Percentiles rank a stretch among this genome's conserved stretches.
phyloP scores from a whole-genome alignment of 2,329 filamentous ascomycete genomes.

The Aspergillus hiratsukae region DNA sequence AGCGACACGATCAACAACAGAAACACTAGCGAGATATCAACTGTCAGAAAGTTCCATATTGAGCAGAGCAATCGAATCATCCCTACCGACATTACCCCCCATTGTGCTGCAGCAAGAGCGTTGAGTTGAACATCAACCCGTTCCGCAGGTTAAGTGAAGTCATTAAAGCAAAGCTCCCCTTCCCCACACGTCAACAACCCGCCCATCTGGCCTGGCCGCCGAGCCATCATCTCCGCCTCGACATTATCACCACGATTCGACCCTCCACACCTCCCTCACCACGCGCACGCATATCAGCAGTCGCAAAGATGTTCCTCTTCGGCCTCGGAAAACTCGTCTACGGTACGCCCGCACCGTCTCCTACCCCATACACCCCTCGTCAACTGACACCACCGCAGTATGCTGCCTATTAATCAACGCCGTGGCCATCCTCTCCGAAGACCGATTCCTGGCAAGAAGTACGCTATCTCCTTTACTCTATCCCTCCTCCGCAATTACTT shows the following conservation, averaged over 20 bases:
- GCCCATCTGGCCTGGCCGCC: neutral
- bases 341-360: conserved; percentile 42
- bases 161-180: neutral
- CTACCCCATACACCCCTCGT: conserved; percentile 3
- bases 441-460: conserved; percentile 83
- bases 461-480: conserved; percentile 23
- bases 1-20: conserved; percentile 47
- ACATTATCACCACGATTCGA: conserved; percentile 4
- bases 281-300: neutral
- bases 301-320: conserved; percentile 63
- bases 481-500: neutral
- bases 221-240: conserved; percentile 13
- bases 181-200: neutral
- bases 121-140: neutral
- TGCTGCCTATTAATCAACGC: conserved; percentile 87
- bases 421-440: conserved; percentile 88
- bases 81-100: conserved; percentile 21
- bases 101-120: conserved; percentile 7
- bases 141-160: neutral
- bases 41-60: neutral
- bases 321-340: conserved; percentile 69
- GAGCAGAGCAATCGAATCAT: neutral
- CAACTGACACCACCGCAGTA: conserved; percentile 46
- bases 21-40: conserved; percentile 5
- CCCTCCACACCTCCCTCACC: conserved; percentile 1